These are phyloP conservation scores for Mycena rebaudengoi DNA, from an alignment of 768 basidiomycete genomes.

Conservation along the genomic window DNA sequence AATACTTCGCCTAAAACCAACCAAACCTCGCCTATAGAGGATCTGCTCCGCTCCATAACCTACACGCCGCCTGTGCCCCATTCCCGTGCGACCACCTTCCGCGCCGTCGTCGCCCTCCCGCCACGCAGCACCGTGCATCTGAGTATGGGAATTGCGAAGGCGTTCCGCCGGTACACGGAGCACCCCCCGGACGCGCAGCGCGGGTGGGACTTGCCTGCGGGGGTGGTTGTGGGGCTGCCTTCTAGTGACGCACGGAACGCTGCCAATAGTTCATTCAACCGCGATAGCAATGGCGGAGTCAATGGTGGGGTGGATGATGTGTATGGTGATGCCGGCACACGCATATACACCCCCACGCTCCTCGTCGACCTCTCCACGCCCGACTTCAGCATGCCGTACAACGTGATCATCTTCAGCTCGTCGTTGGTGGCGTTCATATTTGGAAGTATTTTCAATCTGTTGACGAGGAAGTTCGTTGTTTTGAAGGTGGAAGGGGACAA, in stretches of 20 bases:
- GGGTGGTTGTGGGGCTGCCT: constrained; percentile 66
- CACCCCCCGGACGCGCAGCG: constrained; percentile 96
- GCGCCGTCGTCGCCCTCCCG: constrained; percentile 76
- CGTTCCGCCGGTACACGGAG: constrained; percentile 92
- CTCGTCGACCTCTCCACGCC: constrained; percentile 97
- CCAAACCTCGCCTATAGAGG: constrained; percentile 57
- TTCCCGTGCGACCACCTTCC: constrained; percentile 80
- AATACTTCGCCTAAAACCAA: too few species aligned
- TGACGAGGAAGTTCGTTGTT: constrained; percentile 87
- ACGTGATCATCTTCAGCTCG: constrained; percentile 96
- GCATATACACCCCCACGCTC: constrained; percentile 83
- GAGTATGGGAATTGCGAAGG: constrained; percentile 78
- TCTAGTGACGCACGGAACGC: too few species aligned
- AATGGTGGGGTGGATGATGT: too few species aligned
- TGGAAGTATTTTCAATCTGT: constrained; percentile 88
- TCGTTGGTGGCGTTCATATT: constrained; percentile 93
- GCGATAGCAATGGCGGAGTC: constrained; percentile 22
- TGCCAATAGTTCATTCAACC: too few species aligned
- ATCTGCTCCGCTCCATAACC: constrained; percentile 67
- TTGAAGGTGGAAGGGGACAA: too few species aligned
- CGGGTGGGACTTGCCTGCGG: constrained; percentile 93
- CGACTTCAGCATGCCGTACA: constrained; percentile 99
- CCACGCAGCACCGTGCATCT: constrained; percentile 69
- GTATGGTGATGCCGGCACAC: constrained; percentile 29
- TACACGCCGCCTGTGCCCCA: constrained; percentile 77